Base-by-base conservation (phyloP, 2,329 filamentous ascomycete genomes). In the Talaromyces sp. region DNA sequence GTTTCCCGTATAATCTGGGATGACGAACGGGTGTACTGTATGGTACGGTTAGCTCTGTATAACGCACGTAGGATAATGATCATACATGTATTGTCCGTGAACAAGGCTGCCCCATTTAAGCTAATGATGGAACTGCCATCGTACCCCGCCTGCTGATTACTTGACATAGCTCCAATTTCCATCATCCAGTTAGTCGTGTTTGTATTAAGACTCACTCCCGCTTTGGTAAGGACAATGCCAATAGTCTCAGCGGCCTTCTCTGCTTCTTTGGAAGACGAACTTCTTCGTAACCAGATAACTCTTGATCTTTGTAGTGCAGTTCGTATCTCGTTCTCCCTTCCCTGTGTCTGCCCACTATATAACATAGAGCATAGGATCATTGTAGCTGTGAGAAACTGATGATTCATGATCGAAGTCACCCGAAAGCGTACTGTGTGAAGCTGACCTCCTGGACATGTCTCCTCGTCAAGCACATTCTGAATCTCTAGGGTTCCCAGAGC, bases 381-480 rank as follows among this genome's bases (percentile, higher is more conserved):
- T 51, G 80, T 79, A 0, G 83, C 83, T 1, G 85, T 75, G 48
- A 87, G 71, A 53, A 83, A 86, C 63, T 85, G 82, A 62, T 86
- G 83, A 51, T 83, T 78, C 17, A 80, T 78, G 4, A 85, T 68
- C 1, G 80, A 81, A 1, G 78, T 80, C 19, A 84, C 68, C 61
- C 84, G 83, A 82, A 83, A 86, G 4, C 77, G 77, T 48, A 80
- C 77, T 48, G 73, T 71, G 61, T 75, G 71, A 10, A 87, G 73
- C 46, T 81, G 71, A 4, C 79, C 80, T 1, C 81, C 82, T 0
- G 81, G 80, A 50, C 76, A 75, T 5, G 57, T 46, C 22, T 59
- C 51, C 19, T 59, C 50, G 39, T 59, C 37, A 17, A 59, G 51
- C 9, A 54, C 22, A 8, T 22, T 19, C 28, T 59, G 51, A 13